Base-by-base conservation (phyloP, 805 yeast species). In the Yarrowia deformans region DNA sequence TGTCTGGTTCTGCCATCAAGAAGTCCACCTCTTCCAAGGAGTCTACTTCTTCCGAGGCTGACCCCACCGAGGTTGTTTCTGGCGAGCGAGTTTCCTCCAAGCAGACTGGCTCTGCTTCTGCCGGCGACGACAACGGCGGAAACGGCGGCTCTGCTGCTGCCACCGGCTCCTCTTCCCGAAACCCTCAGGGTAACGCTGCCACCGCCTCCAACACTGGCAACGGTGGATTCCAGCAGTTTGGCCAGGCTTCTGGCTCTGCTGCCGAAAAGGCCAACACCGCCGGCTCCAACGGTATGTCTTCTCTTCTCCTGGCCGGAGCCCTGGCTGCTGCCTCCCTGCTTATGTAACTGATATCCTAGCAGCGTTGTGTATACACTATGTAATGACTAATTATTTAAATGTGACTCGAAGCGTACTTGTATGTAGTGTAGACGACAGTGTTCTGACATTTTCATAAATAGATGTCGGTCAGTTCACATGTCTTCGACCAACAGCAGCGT, bases 101-200 rank as follows among this genome's bases (percentile, higher is more conserved):
- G 40, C 29, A 37, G 60, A 54, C 70, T 23, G 56, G 71, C 39
- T 61, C 75, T 43, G 69, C 71, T 56, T 54, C 72, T 37, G 43
- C 68, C 14, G 48, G 68, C 58, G 9, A 16, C 35, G 9, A 16
- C 35, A n/a, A 19, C 43, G 70, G 48, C n/a, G 66, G 39, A 35
- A 69, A 74, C 39, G 70, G 74, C n/a, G 84, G 83, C 5, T 16
- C 81, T n/a, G 49, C 67, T 23, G 55, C 69, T n/a, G 52, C 54
- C 35, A 48, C 68, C 23, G 55, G n/a, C 45, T 40, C 68, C 29
- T 13, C 69, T 29, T 29, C 63, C 16, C 45, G 55, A n/a, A 46
- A 68, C 70, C 42, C 46, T 23, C 43, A 60, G 46, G 54, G 67
- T 40, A 61, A 61, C 67, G 55, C 50, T 18, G 42, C 37, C 23